A percentile compares a stretch with the other conserved stretches of the same genome.
These are phyloP conservation scores for Neckera pumila DNA, from an alignment of 225 moss, liverwort and hornwort genomes.

Conservation along the genomic window DNA sequence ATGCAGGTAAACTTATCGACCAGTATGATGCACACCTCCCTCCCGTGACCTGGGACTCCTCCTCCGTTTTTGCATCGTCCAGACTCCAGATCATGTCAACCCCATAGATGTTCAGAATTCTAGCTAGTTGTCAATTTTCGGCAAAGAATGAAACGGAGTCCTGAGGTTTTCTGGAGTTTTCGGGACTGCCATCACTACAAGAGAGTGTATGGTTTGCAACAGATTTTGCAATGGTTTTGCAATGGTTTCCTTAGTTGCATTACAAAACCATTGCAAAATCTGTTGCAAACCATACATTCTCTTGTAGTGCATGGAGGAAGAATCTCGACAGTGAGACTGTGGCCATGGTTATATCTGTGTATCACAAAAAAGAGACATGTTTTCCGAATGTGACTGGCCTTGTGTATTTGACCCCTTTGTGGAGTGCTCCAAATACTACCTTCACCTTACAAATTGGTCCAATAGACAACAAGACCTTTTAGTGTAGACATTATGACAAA, in stretches of 20 bases:
- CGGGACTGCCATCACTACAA: too few relatives aligned
- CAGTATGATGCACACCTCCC: not conserved
- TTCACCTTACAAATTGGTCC: not conserved
- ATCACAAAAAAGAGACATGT: too few relatives aligned
- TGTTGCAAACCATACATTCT: too few relatives aligned
- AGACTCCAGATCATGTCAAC: not conserved
- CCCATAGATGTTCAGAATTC: not conserved
- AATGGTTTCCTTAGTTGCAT: too few relatives aligned
- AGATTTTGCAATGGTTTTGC: too few relatives aligned
- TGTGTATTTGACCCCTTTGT: not conserved
- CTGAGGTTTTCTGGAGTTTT: not conserved
- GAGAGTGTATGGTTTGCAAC: too few relatives aligned
- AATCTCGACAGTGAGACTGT: too few relatives aligned
- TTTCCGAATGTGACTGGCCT: not conserved
- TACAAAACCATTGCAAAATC: too few relatives aligned
- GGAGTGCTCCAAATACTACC: not conserved
- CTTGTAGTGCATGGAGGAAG: too few relatives aligned
- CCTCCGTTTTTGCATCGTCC: not conserved
- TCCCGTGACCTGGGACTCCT: not conserved
- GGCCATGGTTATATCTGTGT: too few relatives aligned
- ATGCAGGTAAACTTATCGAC: slow-evolving; percentile 4
- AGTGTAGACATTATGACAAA: not conserved
- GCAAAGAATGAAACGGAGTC: not conserved
- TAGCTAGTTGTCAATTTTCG: not conserved
- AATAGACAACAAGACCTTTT: too few relatives aligned